Percentiles rank a stretch among this genome's conserved stretches.
These are phyloP conservation scores for Hemileia vastatrix DNA, from an alignment of 1,284 basidiomycete species.

Conservation along the genomic window DNA sequence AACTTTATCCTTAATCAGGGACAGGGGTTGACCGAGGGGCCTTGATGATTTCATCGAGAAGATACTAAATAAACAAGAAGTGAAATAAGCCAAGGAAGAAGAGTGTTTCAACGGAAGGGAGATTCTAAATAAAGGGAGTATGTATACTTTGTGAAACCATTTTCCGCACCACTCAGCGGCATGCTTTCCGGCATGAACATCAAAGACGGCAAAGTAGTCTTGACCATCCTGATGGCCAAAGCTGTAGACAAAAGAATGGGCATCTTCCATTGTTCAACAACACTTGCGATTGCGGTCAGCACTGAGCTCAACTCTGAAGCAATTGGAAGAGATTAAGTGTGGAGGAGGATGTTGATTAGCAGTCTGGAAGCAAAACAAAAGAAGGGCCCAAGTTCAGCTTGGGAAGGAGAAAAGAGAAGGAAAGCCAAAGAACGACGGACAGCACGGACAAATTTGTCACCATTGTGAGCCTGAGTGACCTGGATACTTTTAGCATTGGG, in stretches of 20 bases:
- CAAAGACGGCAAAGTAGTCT: constrained; percentile 95
- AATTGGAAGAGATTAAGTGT: constrained; percentile 43
- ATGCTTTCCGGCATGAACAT: constrained; percentile 96
- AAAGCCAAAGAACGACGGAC: too few species aligned
- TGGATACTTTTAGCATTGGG: constrained; percentile 17
- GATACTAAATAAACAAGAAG: constrained; percentile 48
- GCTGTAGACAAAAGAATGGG: constrained; percentile 90
- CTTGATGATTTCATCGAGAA: constrained; percentile 50
- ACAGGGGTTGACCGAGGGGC: constrained; percentile 52
- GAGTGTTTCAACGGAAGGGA: neutral
- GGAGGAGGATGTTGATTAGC: constrained; percentile 39
- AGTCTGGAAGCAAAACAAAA: constrained; percentile 21
- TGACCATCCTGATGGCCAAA: constrained; percentile 84
- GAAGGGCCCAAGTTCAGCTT: too few species aligned
- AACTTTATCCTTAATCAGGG: too few species aligned
- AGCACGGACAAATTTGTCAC: constrained; percentile 15
- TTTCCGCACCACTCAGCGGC: constrained; percentile 97
- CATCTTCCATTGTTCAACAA: constrained; percentile 91
- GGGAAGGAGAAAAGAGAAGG: too few species aligned
- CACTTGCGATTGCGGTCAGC: constrained; percentile 76
- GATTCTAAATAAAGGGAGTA: neutral
- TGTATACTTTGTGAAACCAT: constrained; percentile 78
- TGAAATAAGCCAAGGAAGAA: constrained; percentile 1
- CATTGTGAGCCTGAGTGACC: constrained; percentile 14
- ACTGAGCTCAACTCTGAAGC: constrained; percentile 68